Conservation (phyloP, 169 alveolate species). For the Plasmodium gallinaceum region DNA sequence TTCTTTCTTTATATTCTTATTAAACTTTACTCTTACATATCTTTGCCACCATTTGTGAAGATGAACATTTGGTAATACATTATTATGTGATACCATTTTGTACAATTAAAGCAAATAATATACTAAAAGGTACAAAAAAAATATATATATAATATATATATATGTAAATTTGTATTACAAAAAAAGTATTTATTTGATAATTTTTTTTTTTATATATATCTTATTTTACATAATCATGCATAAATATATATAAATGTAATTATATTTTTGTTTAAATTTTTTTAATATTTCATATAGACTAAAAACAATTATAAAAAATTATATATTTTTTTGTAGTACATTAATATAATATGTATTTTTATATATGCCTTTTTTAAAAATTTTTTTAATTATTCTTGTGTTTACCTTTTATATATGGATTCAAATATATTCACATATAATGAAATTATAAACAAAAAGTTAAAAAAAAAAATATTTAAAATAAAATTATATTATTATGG, state of each 20-base stretch:
- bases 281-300: too few species aligned
- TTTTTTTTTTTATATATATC: too few species aligned
- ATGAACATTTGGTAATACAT: slow-evolving; percentile 98
- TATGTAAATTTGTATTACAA: background rate
- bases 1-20: slow-evolving; percentile 97
- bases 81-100: slow-evolving; percentile 94
- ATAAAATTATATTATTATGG: too few species aligned
- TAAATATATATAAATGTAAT: slow-evolving; percentile 5
- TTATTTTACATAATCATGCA: background rate
- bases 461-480: background rate
- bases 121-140: slow-evolving; percentile 23
- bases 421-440: too few species aligned
- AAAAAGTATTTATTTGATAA: background rate
- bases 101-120: slow-evolving; percentile 52
- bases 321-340: too few species aligned
- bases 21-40: slow-evolving; percentile 97
- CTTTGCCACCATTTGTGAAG: slow-evolving; percentile 97
- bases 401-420: background rate
- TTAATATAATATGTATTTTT: background rate
- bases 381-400: slow-evolving; percentile 13
- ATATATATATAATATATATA: background rate
- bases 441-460: background rate
- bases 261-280: too few species aligned
- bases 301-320: too few species aligned
- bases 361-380: background rate